These are phyloP conservation scores for Ichthyophthirius multifiliis DNA, from an alignment of 169 alveolate genomes.

Conservation along the genomic window DNA sequence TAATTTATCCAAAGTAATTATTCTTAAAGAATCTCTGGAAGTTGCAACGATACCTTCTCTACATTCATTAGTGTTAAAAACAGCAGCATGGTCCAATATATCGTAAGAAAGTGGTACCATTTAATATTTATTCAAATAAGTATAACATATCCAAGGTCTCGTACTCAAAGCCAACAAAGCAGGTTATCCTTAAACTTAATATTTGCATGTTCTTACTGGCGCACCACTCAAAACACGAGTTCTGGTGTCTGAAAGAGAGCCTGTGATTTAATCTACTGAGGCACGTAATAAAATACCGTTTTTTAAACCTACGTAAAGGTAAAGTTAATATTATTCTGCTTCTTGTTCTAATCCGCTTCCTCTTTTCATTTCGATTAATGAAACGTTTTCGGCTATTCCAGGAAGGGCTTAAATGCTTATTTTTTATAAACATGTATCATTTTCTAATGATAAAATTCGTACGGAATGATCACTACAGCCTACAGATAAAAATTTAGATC, in stretches of 20 bases:
- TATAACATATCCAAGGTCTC: constrained; percentile 70
- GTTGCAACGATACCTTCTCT: constrained; percentile 66
- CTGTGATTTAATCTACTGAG: constrained; percentile 91
- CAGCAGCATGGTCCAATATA: constrained; percentile 55
- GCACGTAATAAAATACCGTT: constrained; percentile 96
- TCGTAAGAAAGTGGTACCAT: constrained; percentile 70
- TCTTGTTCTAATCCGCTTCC: constrained; percentile 5
- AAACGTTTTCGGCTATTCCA: constrained; percentile 56
- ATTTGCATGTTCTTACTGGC: constrained; percentile 85
- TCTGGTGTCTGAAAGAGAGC: constrained; percentile 95
- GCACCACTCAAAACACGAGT: constrained; percentile 94
- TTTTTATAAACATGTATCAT: constrained; percentile 90
- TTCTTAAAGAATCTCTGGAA: constrained; percentile 36
- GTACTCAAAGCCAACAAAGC: constrained; percentile 70
- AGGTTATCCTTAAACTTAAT: constrained; percentile 46
- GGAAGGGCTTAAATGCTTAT: constrained; percentile 92
- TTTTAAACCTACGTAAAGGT: constrained; percentile 93
- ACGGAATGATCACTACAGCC: constrained; percentile 95
- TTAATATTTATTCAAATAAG: constrained; percentile 43
- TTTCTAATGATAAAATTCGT: constrained; percentile 90
- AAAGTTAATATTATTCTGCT: constrained; percentile 51
- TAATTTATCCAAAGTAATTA: constrained; percentile 43
- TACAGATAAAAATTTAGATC: constrained; percentile 94
- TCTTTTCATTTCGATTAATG: constrained; percentile 46
- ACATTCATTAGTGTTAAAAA: constrained; percentile 49